phyloP scores from a whole-genome alignment of 805 yeast species.

The Candida insectalens region DNA sequence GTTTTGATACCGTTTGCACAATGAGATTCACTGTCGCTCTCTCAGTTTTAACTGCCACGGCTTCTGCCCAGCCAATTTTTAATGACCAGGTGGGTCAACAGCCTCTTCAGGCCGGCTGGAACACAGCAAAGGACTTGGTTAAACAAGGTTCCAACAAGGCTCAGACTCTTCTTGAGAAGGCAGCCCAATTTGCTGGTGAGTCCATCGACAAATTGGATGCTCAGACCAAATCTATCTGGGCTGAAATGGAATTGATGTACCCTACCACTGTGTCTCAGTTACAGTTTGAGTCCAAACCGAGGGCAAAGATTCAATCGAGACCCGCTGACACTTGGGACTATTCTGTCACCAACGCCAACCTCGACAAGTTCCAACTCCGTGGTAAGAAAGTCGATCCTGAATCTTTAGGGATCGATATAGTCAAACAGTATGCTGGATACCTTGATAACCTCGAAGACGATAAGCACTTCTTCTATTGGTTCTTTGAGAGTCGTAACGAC shows the following conservation, averaged over 20 bases:
- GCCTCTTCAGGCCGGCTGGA: background rate
- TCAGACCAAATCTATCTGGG: constrained; percentile 46
- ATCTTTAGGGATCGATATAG: constrained; percentile 47
- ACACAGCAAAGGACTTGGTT: constrained; percentile 1
- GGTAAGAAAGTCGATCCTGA: constrained; percentile 38
- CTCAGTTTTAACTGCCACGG: background rate
- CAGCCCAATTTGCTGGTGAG: constrained; percentile 41
- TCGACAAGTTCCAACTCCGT: constrained; percentile 38
- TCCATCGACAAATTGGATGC: constrained; percentile 38
- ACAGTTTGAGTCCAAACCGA: constrained; percentile 42
- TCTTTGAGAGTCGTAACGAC: constrained; percentile 83
- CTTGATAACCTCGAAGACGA: constrained; percentile 58
- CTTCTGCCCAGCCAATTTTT: background rate
- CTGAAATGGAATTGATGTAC: constrained; percentile 50
- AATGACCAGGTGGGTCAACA: background rate
- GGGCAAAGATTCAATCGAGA: constrained; percentile 25
- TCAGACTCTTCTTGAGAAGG: constrained; percentile 26
- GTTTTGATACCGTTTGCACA: background rate
- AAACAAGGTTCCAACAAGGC: constrained; percentile 6
- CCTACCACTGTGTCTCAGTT: constrained; percentile 46
- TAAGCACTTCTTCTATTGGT: constrained; percentile 90
- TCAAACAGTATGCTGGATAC: constrained; percentile 68
- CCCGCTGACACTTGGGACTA: constrained; percentile 26
- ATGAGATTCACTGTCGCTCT: background rate
- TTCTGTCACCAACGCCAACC: constrained; percentile 22